phyloP scores from a whole-genome alignment of 768 basidiomycete species.

The Boletus rex-veris region DNA sequence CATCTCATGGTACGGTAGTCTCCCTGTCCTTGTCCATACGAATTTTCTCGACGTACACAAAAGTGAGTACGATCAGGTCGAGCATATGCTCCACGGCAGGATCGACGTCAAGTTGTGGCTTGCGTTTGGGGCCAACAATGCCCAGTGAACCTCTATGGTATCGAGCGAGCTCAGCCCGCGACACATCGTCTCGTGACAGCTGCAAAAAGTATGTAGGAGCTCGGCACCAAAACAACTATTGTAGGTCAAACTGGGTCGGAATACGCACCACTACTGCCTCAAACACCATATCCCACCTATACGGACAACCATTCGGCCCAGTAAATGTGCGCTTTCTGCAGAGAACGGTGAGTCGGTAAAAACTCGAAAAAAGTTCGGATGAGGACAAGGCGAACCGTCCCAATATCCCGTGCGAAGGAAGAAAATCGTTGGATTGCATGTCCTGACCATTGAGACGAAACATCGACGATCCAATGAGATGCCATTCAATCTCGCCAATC shows the following conservation, averaged over 20 bases:
- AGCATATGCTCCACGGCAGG: conserved; percentile 22
- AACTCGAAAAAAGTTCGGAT: background rate
- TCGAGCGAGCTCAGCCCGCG: conserved; percentile 17
- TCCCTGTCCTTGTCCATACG: conserved; percentile 23
- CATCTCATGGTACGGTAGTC: background rate
- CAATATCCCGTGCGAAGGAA: conserved; percentile 20
- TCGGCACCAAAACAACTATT: background rate
- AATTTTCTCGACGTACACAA: conserved; percentile 33
- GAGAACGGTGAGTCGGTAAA: background rate
- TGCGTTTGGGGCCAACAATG: conserved; percentile 16
- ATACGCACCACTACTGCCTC: conserved; percentile 15
- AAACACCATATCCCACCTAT: conserved; percentile 31
- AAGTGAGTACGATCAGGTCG: conserved; percentile 28
- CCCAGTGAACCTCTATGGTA: conserved; percentile 19
- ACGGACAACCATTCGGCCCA: conserved; percentile 33
- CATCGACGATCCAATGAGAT: conserved; percentile 25
- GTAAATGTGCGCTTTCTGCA: conserved; percentile 30
- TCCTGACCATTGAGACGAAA: conserved; percentile 29
- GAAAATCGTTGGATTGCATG: conserved; percentile 24
- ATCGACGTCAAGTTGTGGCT: conserved; percentile 20
- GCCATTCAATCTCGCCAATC: conserved; percentile 37
- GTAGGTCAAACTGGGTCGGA: too few relatives aligned
- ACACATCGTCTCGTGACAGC: conserved; percentile 20
- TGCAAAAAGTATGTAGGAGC: background rate
- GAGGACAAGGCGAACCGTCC: conserved; percentile 18